Evolutionary conservation across 495 filamentous ascomycete species (phyloP), one percentile per base, ranked within the genome.

Genomic region (Neurospora pannonica): DNA sequence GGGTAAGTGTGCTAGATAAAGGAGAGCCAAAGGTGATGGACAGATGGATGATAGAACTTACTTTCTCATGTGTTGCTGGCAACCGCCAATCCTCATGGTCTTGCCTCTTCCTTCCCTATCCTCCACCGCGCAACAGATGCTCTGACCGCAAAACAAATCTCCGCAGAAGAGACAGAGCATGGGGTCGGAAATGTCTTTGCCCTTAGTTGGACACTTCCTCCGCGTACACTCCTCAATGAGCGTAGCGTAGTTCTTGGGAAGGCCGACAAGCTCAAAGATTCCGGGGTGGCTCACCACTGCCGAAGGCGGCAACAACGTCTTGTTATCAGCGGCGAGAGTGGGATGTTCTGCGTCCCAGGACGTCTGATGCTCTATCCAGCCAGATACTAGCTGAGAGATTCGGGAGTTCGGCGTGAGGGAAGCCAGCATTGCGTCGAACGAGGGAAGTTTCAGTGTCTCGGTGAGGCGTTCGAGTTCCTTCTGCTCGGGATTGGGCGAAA

Each of bases 121-220:
- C 74, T 89, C 85, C 75, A 89, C 90, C 79, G 90, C 88, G 81
- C 96, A 99, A 83, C 96, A 99, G 37, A 94, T 90, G 36, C 92
- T 93, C 83, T 99, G 96, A 21, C 92, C 92, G 84, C 96, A 99
- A 81, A 97, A 95, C 39, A 99, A 92, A 10, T 95, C 95, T 7
- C 95, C 96, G 78, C 96, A 99, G 84, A 97, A 96, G 17, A 99
- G 87, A 79, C 96, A 99, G 60, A 99, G 88, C 74, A 88, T 91
- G 1, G 96, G 94, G 81, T 99, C 97, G 11, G 89, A 90, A 36
- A 98, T 82, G 74, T 97, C 94, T 81, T 95, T 96, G 72, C 94
- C 94, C 3, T 94, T 94, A 13, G 89, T 97, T 4, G 94, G 94
- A 78, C 96, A 99, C 71, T 89, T 90, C 46, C 92, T 86, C 75